phyloP scores from a whole-genome alignment of 495 filamentous ascomycete genomes.

The Neurospora sp. region DNA sequence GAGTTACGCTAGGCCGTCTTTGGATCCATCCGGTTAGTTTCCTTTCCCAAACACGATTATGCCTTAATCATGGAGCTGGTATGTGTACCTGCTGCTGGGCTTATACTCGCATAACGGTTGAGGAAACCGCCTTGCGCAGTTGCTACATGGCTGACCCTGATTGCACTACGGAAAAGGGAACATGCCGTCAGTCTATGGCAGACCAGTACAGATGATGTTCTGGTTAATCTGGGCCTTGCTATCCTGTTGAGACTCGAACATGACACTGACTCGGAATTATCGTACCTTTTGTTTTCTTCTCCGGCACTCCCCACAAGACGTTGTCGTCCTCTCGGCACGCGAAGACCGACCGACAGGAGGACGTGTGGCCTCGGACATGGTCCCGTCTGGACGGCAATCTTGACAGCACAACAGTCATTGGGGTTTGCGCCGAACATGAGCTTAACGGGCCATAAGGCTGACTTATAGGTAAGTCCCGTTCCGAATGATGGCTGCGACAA shows the following conservation, averaged over 20 bases:
- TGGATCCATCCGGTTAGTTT: background rate
- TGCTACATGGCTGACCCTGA: slow-evolving; percentile 30
- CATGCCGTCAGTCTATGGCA: background rate
- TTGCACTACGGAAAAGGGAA: slow-evolving; percentile 20
- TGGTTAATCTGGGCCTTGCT: background rate
- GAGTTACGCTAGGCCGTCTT: slow-evolving; percentile 13
- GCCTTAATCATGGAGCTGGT: background rate
- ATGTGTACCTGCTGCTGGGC: slow-evolving; percentile 16
- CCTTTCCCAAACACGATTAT: background rate
- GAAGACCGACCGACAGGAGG: slow-evolving; percentile 10
- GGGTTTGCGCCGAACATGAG: slow-evolving; percentile 1
- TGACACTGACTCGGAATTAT: background rate
- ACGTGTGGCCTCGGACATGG: slow-evolving; percentile 27
- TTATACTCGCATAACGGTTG: slow-evolving; percentile 30
- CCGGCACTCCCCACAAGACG: slow-evolving; percentile 30
- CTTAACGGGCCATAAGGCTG: slow-evolving; percentile 20
- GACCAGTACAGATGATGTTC: background rate
- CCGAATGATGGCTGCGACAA: slow-evolving; percentile 7
- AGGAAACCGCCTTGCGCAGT: slow-evolving; percentile 29
- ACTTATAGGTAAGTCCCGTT: slow-evolving; percentile 19
- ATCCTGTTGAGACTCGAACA: background rate
- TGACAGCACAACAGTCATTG: background rate
- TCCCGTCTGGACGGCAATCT: slow-evolving; percentile 5
- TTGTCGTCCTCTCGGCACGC: slow-evolving; percentile 27
- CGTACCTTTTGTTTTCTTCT: slow-evolving; percentile 31